Evolutionary conservation across 1,284 basidiomycete genomes (phyloP).

Genomic region (Ustilago sp.): DNA sequence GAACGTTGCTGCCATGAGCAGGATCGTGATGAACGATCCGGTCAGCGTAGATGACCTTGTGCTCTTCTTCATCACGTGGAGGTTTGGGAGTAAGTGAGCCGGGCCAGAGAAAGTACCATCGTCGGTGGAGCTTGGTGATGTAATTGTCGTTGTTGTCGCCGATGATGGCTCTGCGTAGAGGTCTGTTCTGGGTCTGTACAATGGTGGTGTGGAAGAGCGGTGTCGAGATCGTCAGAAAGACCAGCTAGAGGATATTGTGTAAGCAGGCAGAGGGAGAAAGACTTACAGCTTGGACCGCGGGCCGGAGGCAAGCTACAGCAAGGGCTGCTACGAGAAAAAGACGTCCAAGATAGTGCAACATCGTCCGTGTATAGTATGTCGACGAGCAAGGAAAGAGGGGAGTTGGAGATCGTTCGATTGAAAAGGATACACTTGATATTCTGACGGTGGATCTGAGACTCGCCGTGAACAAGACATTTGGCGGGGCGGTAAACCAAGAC

Average conservation of each 20-base stretch:
- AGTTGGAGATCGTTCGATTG: neutral
- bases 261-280: neutral
- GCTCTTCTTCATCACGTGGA: neutral
- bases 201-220: neutral
- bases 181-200: neutral
- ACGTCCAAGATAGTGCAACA: conserved; percentile 7
- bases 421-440: no score
- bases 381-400: neutral
- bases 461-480: neutral
- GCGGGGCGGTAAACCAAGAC: neutral
- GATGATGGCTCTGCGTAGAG: neutral
- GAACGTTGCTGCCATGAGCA: neutral
- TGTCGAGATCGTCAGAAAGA: neutral
- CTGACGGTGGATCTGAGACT: neutral
- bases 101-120: conserved; percentile 10
- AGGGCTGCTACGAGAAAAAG: conserved; percentile 7
- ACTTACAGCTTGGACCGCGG: conserved; percentile 26
- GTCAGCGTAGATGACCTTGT: neutral
- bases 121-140: neutral
- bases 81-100: conserved; percentile 8
- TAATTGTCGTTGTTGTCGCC: neutral
- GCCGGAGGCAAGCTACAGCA: conserved; percentile 12
- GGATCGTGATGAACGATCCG: neutral
- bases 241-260: neutral
- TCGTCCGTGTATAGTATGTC: neutral